Base-by-base conservation (phyloP, 805 yeast species). In the Sugiyamaella qingdaonensis region DNA sequence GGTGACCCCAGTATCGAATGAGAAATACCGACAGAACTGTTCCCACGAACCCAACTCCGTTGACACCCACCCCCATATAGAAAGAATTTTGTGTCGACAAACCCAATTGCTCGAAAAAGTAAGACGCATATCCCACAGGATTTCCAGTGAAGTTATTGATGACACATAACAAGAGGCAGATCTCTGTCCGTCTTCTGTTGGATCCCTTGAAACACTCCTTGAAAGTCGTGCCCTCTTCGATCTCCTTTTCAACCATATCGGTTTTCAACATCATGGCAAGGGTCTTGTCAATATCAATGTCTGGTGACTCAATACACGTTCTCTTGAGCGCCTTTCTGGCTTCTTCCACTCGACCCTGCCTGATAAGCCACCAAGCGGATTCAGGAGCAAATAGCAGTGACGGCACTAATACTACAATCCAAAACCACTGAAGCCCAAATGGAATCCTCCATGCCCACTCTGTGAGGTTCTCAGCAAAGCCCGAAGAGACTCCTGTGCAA, bases 321-420 rank as follows among this genome's bases (percentile, higher is more conserved):
- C 76, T 68, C 48, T 53, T 57, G 43, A 79, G 76, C 43, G 81
- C 78, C 48, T 77, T 80, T 49, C 60, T 60, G 9, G 67, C 70
- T 51, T 66, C 68, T 69, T 71, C 62, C 74, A 74, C 56, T 68
- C 77, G 59, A 64, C 86, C 85, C 60, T 85, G 82, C 61, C 81
- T 80, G 4, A 91, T 88, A 62, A 79, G 83, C 72, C 78, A 91
- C 54, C 97, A 76, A 0, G 97, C 96, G 37, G 91, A 81, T 68
- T 91, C 97, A 0, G 98, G 97, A 24, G 91, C 71, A 35, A 44
- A 70, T 39, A 54, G 84, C 81, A 87, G 72, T 49, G 83, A 64
- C 37, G 85, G 69, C 51, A 86, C 52, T 62, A 85, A 84, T 36
- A 84, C 58, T 54, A 81, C 72, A 4, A 81, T 80, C 45, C 79